Evolutionary conservation across 768 basidiomycete species (phyloP), one percentile per base, ranked within the genome.

Genomic region (Galerina marginata): DNA sequence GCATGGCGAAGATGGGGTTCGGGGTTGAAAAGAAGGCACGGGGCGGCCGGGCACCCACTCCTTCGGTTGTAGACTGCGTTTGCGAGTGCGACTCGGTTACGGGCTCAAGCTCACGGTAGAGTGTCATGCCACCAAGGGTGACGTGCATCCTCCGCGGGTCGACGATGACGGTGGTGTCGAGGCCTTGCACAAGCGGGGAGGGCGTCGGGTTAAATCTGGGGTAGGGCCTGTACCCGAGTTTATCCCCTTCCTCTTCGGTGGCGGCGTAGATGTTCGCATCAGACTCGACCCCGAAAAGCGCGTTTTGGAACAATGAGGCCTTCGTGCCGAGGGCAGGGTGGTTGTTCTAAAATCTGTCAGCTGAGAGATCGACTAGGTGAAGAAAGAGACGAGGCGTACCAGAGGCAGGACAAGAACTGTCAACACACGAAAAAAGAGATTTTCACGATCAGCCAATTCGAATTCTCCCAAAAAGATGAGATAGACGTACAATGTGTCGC

Each of bases 91-190:
- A 36, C 25, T 29, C n/a, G 4, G 29, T 4, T 33, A 7, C 4
- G 29, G 29, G 7, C 29, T 39, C 37, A 4, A 49, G 59, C 0
- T 75, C 66, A 15, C 68, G 63, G 7, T 73, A 70, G 37, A 92
- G 84, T 0, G 82, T 73, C 87, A 93, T 89, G 1, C 91, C 89
- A 1, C 90, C 91, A 2, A 93, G 74, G 0, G 91, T 92, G 57
- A 92, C 72, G 70, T 93, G 91, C 44, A 92, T 72, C n/a, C 90
- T 72, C 10, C 78, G 67, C 0, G 83, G 83, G 44, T 81, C 77
- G 56, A 91, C 80, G 54, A 89, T 71, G 64, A 92, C 84, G 3
- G 82, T 78, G 7, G 66, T 67, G 71, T 93, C 87, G 4, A 93
- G 75, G 0, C 91, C 91, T 7, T 73, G 65, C 2, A 83, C 73